Conservation (phyloP, 1,284 basidiomycete species). For the Apiotrichum porosum region DNA sequence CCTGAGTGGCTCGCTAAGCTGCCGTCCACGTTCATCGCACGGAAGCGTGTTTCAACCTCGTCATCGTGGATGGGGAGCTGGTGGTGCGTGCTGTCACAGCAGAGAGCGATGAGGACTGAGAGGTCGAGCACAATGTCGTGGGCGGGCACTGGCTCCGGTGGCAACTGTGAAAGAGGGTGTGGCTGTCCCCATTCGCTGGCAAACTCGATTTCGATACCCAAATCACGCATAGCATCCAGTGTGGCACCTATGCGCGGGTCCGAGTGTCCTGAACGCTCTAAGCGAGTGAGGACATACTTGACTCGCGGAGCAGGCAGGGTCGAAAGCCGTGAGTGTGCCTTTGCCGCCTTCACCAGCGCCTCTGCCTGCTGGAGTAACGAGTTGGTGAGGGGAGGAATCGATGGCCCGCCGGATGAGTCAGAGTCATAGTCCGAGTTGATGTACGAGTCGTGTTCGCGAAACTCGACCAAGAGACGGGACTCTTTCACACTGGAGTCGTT, state of each 20-base stretch:
- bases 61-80: slow-evolving; percentile 57
- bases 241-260: slow-evolving; percentile 63
- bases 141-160: background rate
- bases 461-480: slow-evolving; percentile 66
- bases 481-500: slow-evolving; percentile 55
- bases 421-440: slow-evolving; percentile 51
- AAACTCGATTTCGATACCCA: slow-evolving; percentile 59
- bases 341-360: slow-evolving; percentile 58
- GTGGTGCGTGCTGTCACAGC: slow-evolving; percentile 74
- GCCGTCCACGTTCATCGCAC: slow-evolving; percentile 9
- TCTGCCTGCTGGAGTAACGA: slow-evolving; percentile 49
- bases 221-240: slow-evolving; percentile 54
- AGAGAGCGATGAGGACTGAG: slow-evolving; percentile 72
- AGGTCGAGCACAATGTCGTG: slow-evolving; percentile 69
- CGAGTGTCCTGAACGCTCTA: slow-evolving; percentile 50
- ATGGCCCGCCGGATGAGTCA: slow-evolving; percentile 13
- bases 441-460: slow-evolving; percentile 76
- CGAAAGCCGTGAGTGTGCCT: slow-evolving; percentile 49
- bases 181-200: background rate
- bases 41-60: slow-evolving; percentile 59
- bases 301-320: slow-evolving; percentile 46
- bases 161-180: background rate
- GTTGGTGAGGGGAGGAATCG: slow-evolving; percentile 50
- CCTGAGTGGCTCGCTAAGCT: slow-evolving; percentile 25
- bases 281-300: slow-evolving; percentile 64